These are phyloP conservation scores for Erodium texanum DNA, from an alignment of 441 rosid species.

Conservation along the genomic window DNA sequence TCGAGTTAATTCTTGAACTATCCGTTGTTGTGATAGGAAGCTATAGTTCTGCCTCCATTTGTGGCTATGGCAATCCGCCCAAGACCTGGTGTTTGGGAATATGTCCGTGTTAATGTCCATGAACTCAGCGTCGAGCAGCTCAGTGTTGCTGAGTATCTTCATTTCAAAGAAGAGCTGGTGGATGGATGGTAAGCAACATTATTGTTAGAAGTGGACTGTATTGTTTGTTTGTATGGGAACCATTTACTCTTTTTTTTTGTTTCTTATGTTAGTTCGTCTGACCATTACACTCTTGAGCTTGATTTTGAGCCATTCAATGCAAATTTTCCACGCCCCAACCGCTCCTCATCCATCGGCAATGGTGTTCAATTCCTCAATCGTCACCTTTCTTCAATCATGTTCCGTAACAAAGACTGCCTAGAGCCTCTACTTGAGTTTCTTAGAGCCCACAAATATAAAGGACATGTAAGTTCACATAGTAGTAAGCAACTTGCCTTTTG, in stretches of 20 bases:
- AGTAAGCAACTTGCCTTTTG: too few species aligned
- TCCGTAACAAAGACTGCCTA: conserved; percentile 75
- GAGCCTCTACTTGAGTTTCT: conserved; percentile 84
- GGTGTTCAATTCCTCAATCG: conserved; percentile 97
- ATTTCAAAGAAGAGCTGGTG: conserved; percentile 80
- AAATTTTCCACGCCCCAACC: conserved; percentile 63
- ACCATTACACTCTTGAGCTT: conserved; percentile 64
- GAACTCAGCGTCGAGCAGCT: conserved; percentile 81
- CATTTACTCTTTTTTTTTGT: not conserved
- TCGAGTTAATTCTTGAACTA: conserved; percentile 1
- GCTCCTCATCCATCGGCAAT: conserved; percentile 91
- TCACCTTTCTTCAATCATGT: conserved; percentile 88
- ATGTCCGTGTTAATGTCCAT: conserved; percentile 69
- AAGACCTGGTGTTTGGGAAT: conserved; percentile 97
- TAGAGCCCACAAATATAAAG: conserved; percentile 69
- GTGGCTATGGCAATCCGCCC: conserved; percentile 88
- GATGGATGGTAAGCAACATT: conserved; percentile 48
- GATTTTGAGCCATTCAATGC: conserved; percentile 97
- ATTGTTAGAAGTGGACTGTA: not conserved
- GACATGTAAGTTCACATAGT: conserved; percentile 56
- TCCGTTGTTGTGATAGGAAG: conserved; percentile 46
- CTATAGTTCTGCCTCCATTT: conserved; percentile 78
- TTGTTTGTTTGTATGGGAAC: not conserved
- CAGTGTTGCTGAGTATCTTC: conserved; percentile 67
- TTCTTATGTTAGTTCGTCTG: conserved; percentile 24